Evolutionary conservation across 805 yeast species (phyloP).

Genomic region (Candida argentea): DNA sequence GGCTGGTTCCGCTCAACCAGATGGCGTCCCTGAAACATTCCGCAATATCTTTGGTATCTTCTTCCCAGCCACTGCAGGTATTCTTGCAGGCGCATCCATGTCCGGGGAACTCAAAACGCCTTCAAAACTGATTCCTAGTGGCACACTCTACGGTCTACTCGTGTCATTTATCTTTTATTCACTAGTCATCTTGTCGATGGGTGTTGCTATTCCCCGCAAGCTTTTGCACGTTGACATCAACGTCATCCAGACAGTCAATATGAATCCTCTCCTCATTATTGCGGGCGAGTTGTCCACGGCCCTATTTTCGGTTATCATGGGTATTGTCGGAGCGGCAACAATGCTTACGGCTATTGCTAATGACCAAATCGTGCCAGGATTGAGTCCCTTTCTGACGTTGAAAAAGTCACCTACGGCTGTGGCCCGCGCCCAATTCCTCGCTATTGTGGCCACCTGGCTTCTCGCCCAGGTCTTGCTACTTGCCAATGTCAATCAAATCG

Average conservation of each 20-base stretch:
- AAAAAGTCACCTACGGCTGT: slow-evolving; percentile 32
- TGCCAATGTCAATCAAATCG: slow-evolving; percentile 88
- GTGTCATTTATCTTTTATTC: slow-evolving; percentile 72
- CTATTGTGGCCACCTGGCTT: slow-evolving; percentile 69
- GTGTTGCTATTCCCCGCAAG: slow-evolving; percentile 70
- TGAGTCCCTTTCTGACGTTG: slow-evolving; percentile 37
- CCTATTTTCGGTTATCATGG: slow-evolving; percentile 86
- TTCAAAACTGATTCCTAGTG: slow-evolving; percentile 81
- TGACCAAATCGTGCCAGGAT: slow-evolving; percentile 80
- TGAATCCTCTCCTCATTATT: slow-evolving; percentile 58
- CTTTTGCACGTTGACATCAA: slow-evolving; percentile 72
- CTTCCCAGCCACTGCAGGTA: slow-evolving; percentile 98
- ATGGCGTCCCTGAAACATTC: slow-evolving; percentile 54
- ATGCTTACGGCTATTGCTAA: slow-evolving; percentile 84
- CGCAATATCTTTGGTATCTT: slow-evolving; percentile 86
- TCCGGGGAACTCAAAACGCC: slow-evolving; percentile 87
- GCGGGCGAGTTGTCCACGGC: slow-evolving; percentile 91
- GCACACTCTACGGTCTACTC: slow-evolving; percentile 79
- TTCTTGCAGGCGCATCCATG: slow-evolving; percentile 98
- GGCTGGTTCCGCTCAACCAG: slow-evolving; percentile 68
- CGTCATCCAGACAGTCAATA: slow-evolving; percentile 71
- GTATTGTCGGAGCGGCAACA: slow-evolving; percentile 91
- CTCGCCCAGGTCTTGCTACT: slow-evolving; percentile 78
- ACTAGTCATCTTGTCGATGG: slow-evolving; percentile 73
- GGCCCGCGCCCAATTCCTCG: slow-evolving; percentile 49